Base-by-base conservation (phyloP, 495 filamentous ascomycete genomes). In the Podospora pseudopauciseta region DNA sequence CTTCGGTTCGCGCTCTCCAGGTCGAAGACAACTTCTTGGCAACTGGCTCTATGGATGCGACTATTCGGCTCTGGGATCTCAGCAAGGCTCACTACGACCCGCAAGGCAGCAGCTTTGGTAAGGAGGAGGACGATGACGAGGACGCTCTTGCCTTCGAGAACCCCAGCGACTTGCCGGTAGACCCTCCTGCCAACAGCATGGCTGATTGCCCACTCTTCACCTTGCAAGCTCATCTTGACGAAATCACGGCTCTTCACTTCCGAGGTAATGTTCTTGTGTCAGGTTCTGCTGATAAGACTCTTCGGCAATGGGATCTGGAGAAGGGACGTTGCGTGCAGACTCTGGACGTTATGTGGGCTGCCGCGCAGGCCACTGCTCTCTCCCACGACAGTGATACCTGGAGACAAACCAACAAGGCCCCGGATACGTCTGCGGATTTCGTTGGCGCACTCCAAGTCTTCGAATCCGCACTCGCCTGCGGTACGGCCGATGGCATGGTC, bases 401-500 rank as follows among this genome's bases (percentile, higher is more conserved):
- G 85, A 81, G 79, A 67, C 81, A 76, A 79, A 82, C 83, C 16
- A 80, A 73, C 63, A 89, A 88, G 79, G 82, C 88, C 67, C 76
- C 88, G 1, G 79, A 80, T 56, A 76, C 78, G 64, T 87, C 88
- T 19, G 92, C 93, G 2, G 92, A 97, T 71, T 99, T 99, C 78
- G 93, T 99, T 26, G 95, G 95, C 44, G 91, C 95, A 1, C 74
- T 99, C 60, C 95, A 99, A 77, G 95, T 95, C 68, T 99, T 98
- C 76, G 95, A 98, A 79, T 93, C 95, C 18, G 95, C 95, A 7
- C 83, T 99, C 66, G 95, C 95, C n/a, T 98, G 96, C 73, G 95
- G 95, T 67, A 99, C 95, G 15, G 95, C 95, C 1, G 95, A 99
- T 75, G 96, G 95, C 26, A 97, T 98, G 92, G 93, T 99, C 39